phyloP scores from a whole-genome alignment of 1,284 basidiomycete genomes.

The Microbotryum silenes-acaulis region DNA sequence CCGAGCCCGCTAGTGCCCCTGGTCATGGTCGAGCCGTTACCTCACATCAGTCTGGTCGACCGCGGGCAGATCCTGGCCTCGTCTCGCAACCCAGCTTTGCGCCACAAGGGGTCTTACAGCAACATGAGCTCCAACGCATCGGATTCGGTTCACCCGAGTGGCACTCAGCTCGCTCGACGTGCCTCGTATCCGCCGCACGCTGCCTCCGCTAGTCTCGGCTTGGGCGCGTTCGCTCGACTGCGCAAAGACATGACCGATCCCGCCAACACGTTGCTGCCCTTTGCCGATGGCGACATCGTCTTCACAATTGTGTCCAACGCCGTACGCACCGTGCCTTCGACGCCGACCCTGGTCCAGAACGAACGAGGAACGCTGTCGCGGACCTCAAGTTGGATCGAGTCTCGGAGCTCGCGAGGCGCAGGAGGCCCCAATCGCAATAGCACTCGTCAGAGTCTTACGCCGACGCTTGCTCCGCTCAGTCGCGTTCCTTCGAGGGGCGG shows the following conservation, averaged over 20 bases:
- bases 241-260: slow-evolving; percentile 1
- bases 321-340: not conserved
- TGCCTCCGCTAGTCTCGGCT: not conserved
- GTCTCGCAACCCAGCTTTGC: not conserved
- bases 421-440: not conserved
- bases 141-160: not conserved
- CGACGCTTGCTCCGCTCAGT: slow-evolving; percentile 4
- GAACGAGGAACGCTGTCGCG: slow-evolving; percentile 1
- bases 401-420: not conserved
- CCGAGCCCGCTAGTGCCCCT: slow-evolving; percentile 8
- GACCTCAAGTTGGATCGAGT: slow-evolving; percentile 11
- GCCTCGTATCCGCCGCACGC: slow-evolving; percentile 7
- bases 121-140: not conserved
- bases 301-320: slow-evolving; percentile 4
- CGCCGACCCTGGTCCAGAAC: not conserved
- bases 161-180: not conserved
- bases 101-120: not conserved
- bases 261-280: slow-evolving; percentile 4
- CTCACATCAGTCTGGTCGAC: slow-evolving; percentile 14
- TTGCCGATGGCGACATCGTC: slow-evolving; percentile 11
- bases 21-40: slow-evolving; percentile 8
- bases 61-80: not conserved
- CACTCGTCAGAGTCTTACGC: not conserved
- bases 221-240: slow-evolving; percentile 3
- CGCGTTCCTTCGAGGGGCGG: not conserved